Conservation (phyloP, 257 asterid species). For the Solanum neorickii region DNA sequence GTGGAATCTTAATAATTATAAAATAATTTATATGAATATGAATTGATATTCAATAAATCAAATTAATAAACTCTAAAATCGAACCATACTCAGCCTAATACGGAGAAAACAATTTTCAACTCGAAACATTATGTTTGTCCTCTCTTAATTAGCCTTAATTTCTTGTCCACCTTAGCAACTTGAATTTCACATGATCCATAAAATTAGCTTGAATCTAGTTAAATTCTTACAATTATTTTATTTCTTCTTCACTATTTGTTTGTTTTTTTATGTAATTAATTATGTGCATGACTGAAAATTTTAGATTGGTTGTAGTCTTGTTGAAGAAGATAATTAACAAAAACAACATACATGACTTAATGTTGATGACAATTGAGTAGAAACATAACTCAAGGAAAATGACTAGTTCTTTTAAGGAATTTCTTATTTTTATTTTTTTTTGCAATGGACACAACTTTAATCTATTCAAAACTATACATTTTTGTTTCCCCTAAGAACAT, state of each 20-base stretch:
- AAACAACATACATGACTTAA: not conserved
- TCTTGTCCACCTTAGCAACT: not conserved
- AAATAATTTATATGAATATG: not conserved
- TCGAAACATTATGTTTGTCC: not conserved
- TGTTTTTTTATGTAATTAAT: too few species aligned
- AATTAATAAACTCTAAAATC: not conserved
- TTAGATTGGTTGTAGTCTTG: not conserved
- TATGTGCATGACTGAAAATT: not conserved
- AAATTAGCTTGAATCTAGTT: not conserved
- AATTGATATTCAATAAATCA: fast-evolving
- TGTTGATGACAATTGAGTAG: not conserved
- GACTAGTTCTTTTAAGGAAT: not conserved
- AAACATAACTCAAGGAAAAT: not conserved
- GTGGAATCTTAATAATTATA: not conserved
- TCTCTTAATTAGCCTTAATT: not conserved
- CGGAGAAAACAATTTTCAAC: not conserved
- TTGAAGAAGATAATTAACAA: not conserved
- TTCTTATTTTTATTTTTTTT: not conserved
- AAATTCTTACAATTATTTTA: too few species aligned
- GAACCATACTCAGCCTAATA: not conserved
- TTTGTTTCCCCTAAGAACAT: not conserved
- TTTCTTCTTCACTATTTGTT: too few species aligned
- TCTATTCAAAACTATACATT: not conserved
- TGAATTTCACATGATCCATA: not conserved
- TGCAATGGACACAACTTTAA: not conserved